Conservation (phyloP, 192 early-diverging fungal genomes). For the Chytriomyces confervae region DNA sequence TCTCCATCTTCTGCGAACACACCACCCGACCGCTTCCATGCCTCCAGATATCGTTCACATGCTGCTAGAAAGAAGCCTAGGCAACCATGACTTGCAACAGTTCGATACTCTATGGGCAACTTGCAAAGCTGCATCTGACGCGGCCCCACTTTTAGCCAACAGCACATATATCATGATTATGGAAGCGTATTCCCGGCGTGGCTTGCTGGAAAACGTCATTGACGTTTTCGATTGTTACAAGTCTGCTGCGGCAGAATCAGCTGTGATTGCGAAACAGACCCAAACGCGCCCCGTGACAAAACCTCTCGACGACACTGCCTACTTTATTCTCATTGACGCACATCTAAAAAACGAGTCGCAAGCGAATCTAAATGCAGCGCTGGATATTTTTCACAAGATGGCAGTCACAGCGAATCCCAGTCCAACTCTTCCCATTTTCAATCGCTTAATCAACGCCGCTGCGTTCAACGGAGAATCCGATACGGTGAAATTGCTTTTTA, state of each 20-base stretch:
- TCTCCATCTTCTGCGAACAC: too few species aligned
- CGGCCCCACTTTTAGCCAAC: too few species aligned
- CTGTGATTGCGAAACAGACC: not conserved
- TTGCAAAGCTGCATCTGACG: too few species aligned
- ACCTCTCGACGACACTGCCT: conserved; percentile 18
- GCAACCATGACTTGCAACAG: too few species aligned
- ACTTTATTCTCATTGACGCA: conserved; percentile 21
- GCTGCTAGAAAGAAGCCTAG: too few species aligned
- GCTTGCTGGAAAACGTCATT: too few species aligned
- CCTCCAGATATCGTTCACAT: too few species aligned
- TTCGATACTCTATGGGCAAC: too few species aligned
- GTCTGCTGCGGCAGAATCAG: not conserved
- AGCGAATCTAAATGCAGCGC: conserved; percentile 2
- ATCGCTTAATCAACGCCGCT: conserved; percentile 39
- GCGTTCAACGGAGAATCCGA: conserved; percentile 30
- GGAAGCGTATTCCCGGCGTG: too few species aligned
- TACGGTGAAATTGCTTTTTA: conserved; percentile 11
- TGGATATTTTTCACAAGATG: conserved; percentile 20
- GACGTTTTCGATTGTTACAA: too few species aligned
- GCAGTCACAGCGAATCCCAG: not conserved
- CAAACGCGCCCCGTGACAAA: not conserved
- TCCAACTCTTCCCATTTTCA: conserved; percentile 34
- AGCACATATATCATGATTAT: too few species aligned
- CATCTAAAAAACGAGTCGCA: not conserved
- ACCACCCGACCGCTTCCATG: too few species aligned